These are phyloP conservation scores for Cytidiella melzeri DNA, from an alignment of 768 basidiomycete species.

Conservation along the genomic window DNA sequence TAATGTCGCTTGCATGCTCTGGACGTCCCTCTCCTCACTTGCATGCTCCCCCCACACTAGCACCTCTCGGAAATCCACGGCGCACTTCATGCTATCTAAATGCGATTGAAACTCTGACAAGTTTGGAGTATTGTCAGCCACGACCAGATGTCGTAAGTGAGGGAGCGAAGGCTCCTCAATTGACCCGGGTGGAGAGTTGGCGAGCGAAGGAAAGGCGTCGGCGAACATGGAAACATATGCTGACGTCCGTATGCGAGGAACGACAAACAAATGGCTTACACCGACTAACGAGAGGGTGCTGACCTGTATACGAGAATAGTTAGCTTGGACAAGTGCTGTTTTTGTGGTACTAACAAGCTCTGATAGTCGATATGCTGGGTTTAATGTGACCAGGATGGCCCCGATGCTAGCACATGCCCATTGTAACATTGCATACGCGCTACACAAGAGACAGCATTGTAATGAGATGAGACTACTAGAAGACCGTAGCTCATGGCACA, in stretches of 20 bases:
- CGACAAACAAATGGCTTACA: slow-evolving; percentile 64
- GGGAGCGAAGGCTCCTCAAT: slow-evolving; percentile 58
- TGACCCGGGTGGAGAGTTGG: slow-evolving; percentile 40
- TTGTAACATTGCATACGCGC: slow-evolving; percentile 74
- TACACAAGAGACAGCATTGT: slow-evolving; percentile 19
- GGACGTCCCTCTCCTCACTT: slow-evolving; percentile 36
- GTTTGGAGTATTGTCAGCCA: slow-evolving; percentile 56
- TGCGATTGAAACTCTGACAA: slow-evolving; percentile 33
- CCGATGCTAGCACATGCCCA: slow-evolving; percentile 86
- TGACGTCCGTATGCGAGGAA: slow-evolving; percentile 63
- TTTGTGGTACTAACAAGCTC: slow-evolving; percentile 58
- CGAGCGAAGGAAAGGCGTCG: slow-evolving; percentile 51
- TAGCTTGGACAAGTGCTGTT: too few relatives aligned
- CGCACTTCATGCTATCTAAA: slow-evolving; percentile 37
- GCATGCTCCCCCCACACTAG: slow-evolving; percentile 61
- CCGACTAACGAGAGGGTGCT: slow-evolving; percentile 56
- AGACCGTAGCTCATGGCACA: slow-evolving; percentile 9
- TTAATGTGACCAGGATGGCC: slow-evolving; percentile 80
- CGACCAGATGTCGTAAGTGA: slow-evolving; percentile 52
- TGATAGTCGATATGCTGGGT: slow-evolving; percentile 68
- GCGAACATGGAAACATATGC: slow-evolving; percentile 56
- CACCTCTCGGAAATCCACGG: slow-evolving; percentile 67
- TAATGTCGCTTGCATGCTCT: slow-evolving; percentile 35
- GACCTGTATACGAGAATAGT: slow-evolving; percentile 35
- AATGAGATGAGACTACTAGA: not conserved